Evolutionary conservation across 768 basidiomycete species (phyloP).

Genomic region (Hygrophorus pudorinus): DNA sequence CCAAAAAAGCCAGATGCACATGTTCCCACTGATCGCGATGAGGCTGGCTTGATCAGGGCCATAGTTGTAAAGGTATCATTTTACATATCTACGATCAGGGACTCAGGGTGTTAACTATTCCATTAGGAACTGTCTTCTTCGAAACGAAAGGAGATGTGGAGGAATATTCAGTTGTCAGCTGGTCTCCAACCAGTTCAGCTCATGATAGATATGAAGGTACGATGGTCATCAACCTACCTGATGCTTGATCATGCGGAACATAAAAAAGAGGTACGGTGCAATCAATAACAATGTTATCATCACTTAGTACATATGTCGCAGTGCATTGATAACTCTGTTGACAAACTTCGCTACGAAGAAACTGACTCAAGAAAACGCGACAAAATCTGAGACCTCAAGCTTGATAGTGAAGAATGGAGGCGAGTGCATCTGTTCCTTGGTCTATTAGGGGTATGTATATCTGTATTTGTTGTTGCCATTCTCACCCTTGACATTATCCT

Average conservation of each 20-base stretch:
- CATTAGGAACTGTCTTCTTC: slow-evolving; percentile 18
- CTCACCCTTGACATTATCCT: background rate
- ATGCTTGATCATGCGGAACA: slow-evolving; percentile 16
- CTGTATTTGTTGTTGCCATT: slow-evolving; percentile 17
- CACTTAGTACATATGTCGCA: too few relatives aligned
- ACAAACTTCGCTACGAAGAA: slow-evolving; percentile 16
- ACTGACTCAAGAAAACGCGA: slow-evolving; percentile 15
- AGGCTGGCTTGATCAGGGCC: slow-evolving; percentile 9
- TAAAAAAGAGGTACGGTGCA: too few relatives aligned
- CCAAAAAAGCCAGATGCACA: slow-evolving; percentile 13
- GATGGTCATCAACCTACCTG: slow-evolving; percentile 23
- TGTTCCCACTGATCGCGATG: slow-evolving; percentile 13
- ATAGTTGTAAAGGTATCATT: slow-evolving; percentile 10
- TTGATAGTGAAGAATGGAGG: slow-evolving; percentile 17
- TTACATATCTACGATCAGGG: background rate
- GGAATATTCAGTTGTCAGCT: slow-evolving; percentile 9
- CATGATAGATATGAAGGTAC: slow-evolving; percentile 20
- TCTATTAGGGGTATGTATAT: too few relatives aligned
- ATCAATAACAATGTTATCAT: too few relatives aligned
- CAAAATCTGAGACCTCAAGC: slow-evolving; percentile 13
- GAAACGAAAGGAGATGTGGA: slow-evolving; percentile 15
- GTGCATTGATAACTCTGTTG: slow-evolving; percentile 18
- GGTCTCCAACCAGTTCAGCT: slow-evolving; percentile 9
- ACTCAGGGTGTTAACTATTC: background rate
- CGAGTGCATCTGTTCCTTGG: slow-evolving; percentile 12